A percentile compares a stretch with the other conserved stretches of the same genome.
These are phyloP conservation scores for Raffaelea ambrosiae DNA, from an alignment of 2,329 filamentous ascomycete genomes.

Conservation along the genomic window DNA sequence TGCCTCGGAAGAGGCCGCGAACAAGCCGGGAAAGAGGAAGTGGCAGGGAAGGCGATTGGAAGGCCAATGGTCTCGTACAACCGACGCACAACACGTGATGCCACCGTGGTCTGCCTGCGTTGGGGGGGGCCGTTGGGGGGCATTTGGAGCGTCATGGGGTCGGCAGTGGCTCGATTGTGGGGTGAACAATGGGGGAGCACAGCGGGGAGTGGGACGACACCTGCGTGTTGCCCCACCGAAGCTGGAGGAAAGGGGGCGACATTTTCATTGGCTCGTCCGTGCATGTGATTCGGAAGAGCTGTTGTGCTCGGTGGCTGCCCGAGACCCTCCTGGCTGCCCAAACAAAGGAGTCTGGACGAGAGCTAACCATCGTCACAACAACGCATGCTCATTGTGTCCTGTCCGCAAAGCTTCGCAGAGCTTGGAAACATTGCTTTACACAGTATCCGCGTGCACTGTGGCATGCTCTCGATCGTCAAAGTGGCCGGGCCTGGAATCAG, in stretches of 20 bases:
- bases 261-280: too few relatives aligned
- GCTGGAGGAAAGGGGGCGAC: neutral
- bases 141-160: neutral
- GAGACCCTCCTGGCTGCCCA: too few relatives aligned
- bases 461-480: too few relatives aligned
- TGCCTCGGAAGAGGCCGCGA: neutral
- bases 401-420: too few relatives aligned
- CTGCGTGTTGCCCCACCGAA: constrained; percentile 1
- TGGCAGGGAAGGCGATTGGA: neutral
- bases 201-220: neutral
- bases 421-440: too few relatives aligned
- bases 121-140: neutral
- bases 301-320: too few relatives aligned
- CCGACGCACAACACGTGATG: constrained; percentile 4
- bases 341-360: too few relatives aligned
- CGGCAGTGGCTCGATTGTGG: constrained; percentile 6
- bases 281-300: too few relatives aligned
- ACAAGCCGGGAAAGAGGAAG: neutral
- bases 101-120: neutral
- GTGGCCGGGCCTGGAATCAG: too few relatives aligned
- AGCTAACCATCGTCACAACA: too few relatives aligned
- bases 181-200: neutral
- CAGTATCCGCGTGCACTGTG: too few relatives aligned
- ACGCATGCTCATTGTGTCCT: too few relatives aligned
- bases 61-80: neutral